Conservation (phyloP, 352 stramenopile species). For the Globisporangium okanoganense region DNA sequence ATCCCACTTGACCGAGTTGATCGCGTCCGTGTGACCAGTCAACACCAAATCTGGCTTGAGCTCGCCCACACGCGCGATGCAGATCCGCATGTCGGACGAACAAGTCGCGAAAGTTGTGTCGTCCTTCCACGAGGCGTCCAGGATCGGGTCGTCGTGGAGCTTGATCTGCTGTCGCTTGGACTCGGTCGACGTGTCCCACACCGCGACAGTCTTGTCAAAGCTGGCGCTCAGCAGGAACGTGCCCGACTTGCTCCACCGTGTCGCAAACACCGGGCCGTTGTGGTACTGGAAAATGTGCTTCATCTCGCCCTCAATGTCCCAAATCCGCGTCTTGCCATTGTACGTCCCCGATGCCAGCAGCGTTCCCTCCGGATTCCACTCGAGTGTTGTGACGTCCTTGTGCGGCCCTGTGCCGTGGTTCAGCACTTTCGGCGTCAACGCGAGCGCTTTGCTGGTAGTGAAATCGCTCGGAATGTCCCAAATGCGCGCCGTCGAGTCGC, state of each 20-base stretch:
- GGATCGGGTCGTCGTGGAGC: slow-evolving; percentile 86
- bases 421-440: slow-evolving; percentile 49
- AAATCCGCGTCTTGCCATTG: slow-evolving; percentile 90
- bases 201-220: slow-evolving; percentile 84
- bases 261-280: slow-evolving; percentile 83
- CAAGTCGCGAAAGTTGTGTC: slow-evolving; percentile 93
- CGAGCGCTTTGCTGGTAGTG: slow-evolving; percentile 26
- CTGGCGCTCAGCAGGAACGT: slow-evolving; percentile 73
- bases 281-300: slow-evolving; percentile 83
- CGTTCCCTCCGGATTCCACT: slow-evolving; percentile 93
- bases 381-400: slow-evolving; percentile 98
- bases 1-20: slow-evolving; percentile 99
- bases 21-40: slow-evolving; percentile 94
- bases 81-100: slow-evolving; percentile 92
- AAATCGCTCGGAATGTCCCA: slow-evolving; percentile 89
- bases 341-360: slow-evolving; percentile 94
- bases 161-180: slow-evolving; percentile 95
- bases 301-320: slow-evolving; percentile 69
- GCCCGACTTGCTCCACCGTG: slow-evolving; percentile 77
- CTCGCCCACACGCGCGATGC: slow-evolving; percentile 87
- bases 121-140: slow-evolving; percentile 94
- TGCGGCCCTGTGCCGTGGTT: slow-evolving; percentile 86
- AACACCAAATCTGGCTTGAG: slow-evolving; percentile 77
- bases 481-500: slow-evolving; percentile 93
- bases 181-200: slow-evolving; percentile 82